Evolutionary conservation across 148 eudicot species (phyloP).

Genomic region (Mesembryanthemum crystallinum): DNA sequence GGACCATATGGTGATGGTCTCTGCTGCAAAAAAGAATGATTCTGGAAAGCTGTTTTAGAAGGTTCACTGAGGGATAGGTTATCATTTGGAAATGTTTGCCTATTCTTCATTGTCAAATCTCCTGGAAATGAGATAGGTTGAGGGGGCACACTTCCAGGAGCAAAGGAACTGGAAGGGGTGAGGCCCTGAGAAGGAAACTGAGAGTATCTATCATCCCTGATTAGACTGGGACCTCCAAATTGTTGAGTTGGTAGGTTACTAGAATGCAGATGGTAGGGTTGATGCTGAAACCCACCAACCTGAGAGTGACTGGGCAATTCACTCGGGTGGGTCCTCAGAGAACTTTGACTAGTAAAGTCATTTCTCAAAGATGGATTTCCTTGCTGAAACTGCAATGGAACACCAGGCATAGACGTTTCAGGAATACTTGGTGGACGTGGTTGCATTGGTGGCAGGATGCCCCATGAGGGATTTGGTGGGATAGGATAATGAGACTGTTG

Average conservation of each 20-base stretch:
- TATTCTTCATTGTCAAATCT: slow-evolving; percentile 22
- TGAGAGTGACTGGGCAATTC: slow-evolving; percentile 39
- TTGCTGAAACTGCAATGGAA: slow-evolving; percentile 48
- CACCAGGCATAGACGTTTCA: slow-evolving; percentile 32
- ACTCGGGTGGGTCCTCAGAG: slow-evolving; percentile 36
- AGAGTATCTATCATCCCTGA: slow-evolving; percentile 36
- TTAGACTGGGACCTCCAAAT: slow-evolving; percentile 32
- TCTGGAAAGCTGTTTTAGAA: slow-evolving; percentile 27
- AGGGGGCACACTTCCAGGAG: slow-evolving; percentile 29
- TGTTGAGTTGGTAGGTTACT: slow-evolving; percentile 36
- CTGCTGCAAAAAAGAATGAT: slow-evolving; percentile 36
- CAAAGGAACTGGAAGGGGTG: slow-evolving; percentile 33
- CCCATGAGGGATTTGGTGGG: slow-evolving; percentile 47
- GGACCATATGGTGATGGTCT: slow-evolving; percentile 32
- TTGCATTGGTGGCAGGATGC: slow-evolving; percentile 47
- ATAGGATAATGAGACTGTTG: slow-evolving; percentile 47
- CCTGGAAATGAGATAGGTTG: slow-evolving; percentile 24
- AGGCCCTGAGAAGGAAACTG: slow-evolving; percentile 35
- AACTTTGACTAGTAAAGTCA: slow-evolving; percentile 36
- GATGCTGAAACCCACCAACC: slow-evolving; percentile 41
- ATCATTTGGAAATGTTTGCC: slow-evolving; percentile 19
- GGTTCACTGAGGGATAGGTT: slow-evolving; percentile 16
- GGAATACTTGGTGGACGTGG: slow-evolving; percentile 36
- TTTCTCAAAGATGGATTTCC: slow-evolving; percentile 41
- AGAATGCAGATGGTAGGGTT: slow-evolving; percentile 30